Base-by-base conservation (phyloP, 345 rosid genomes). In the Acer campestre region DNA sequence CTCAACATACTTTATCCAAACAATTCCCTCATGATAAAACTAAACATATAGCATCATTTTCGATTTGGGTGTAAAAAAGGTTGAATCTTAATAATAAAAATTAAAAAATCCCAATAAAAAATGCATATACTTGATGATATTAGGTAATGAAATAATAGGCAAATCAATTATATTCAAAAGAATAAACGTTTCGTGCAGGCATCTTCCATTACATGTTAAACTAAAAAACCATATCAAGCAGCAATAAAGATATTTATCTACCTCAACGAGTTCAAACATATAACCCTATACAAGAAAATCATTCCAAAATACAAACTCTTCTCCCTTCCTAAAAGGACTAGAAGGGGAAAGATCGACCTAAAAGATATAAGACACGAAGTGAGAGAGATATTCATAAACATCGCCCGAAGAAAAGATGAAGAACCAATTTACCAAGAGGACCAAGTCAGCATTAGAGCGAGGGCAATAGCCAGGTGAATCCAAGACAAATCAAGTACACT, bases 401-500 rank as follows among this genome's bases (percentile, higher is more conserved):
- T 59, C 71, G 12, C 49, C 29, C 67, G 40, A 17, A 61, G 14
- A 64, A 12, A 80, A 29, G 31, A 59, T 55, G 63, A 78, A 56
- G 55, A 70, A 70, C 61, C 71, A 48, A 80, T 70, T 78, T 80
- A 44, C 82, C 70, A 13, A 67, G 55, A 44, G 48, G 25, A 59
- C 70, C 79, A 49, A 67, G 76, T 83, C 70, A 80, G 78, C 80
- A 61, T 74, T 70, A 66, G 67, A 70, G 78, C 75, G 74, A 64
- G 67, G 56, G 62, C 16, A 63, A 78, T 63, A 44, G 58, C 62
- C 20, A 2, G n/a, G 40, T 25, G 75, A 53, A 44, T 74, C 38
- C 74, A 68, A 59, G 59, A 68, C 59, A 80, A 70, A 71, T 76
- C 77, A 81, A 59, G 27, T 22, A 78, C 99, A 95, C 1, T 84